phyloP scores from a whole-genome alignment of 2,329 filamentous ascomycete genomes.

The Penicillium corylophilum region DNA sequence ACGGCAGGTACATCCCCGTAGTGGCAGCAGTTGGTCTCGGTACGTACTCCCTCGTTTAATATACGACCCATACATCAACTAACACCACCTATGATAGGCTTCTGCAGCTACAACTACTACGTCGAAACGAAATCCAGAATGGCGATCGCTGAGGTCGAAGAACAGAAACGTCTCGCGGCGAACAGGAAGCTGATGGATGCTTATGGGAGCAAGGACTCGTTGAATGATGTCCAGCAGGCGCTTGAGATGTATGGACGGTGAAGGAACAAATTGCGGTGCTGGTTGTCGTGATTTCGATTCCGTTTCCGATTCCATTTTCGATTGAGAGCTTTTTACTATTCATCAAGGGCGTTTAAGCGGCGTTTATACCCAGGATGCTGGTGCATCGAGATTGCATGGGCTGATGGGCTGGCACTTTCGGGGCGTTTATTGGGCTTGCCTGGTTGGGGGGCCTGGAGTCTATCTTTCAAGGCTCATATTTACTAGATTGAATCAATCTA shows the following conservation, averaged over 20 bases:
- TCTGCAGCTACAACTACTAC: conserved; percentile 27
- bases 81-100: conserved; percentile 18
- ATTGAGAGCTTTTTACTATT: neutral
- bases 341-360: neutral
- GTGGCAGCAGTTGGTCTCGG: conserved; percentile 23
- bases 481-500: neutral
- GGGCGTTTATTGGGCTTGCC: neutral
- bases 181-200: conserved; percentile 47
- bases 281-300: conserved; percentile 2
- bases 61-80: conserved; percentile 5
- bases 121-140: conserved; percentile 12
- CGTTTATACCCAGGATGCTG: neutral
- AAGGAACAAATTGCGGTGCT: conserved; percentile 5
- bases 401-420: neutral
- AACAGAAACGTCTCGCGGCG: conserved; percentile 35
- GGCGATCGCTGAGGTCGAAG: conserved; percentile 19
- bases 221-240: conserved; percentile 47
- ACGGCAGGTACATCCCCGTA: conserved; percentile 19
- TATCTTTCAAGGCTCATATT: neutral
- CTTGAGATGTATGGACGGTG: conserved; percentile 46
- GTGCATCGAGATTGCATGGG: neutral
- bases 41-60: neutral
- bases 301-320: too few relatives aligned
- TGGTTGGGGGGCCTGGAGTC: neutral
- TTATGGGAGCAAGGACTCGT: conserved; percentile 46